Base-by-base conservation (phyloP, 192 early-diverging fungal genomes). In the Entomortierella parvispora region DNA sequence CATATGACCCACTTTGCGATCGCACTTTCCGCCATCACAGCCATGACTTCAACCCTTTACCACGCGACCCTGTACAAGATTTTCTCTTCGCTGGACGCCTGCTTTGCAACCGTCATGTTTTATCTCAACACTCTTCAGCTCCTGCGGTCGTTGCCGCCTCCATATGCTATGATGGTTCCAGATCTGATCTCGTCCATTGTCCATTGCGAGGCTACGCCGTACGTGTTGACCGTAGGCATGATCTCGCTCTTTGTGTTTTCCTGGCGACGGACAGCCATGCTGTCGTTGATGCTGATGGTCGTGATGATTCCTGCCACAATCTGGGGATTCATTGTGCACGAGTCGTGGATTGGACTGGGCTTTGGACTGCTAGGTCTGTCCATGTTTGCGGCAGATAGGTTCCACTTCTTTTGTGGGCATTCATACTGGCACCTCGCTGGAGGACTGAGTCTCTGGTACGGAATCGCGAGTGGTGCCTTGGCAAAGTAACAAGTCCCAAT, bases 51-150 rank as follows among this genome's bases (percentile, higher is more conserved):
- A n/a, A 78, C 68, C 25, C 53, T 80, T 17, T 84, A 84, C 69
- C 83, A 84, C 40, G 79, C 81, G 23, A 84, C 83, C 2, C 71
- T 84, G n/a, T 82, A 63, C 68, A 71, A 76, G 56, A 62, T 84
- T 42, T 80, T 81, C 26, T 82, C 81, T 1, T 76, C 83, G 0
- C 67, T 76, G 25, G 83, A 84, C 32, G 81, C 81, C 12, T 83
- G 81, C 53, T 63, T 84, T 17, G 71, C 71, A 0, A 76, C 71
- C 45, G 55, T 76, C 52, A 81, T 81, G 47, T 79, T 82, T 46
- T 84, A 82, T 44, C 50, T 82, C 42, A 77, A 69, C 43, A 64
- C 76, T 34, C 61, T 71, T 31, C 52, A 62, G 4, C 61, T 79
- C 29, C 34, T 79, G 18, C 42, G 64, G 8, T 68, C 75, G 3